A percentile compares a stretch with the other conserved stretches of the same genome.
phyloP scores from a whole-genome alignment of 352 stramenopile genomes.

The Pythium oligandrum region DNA sequence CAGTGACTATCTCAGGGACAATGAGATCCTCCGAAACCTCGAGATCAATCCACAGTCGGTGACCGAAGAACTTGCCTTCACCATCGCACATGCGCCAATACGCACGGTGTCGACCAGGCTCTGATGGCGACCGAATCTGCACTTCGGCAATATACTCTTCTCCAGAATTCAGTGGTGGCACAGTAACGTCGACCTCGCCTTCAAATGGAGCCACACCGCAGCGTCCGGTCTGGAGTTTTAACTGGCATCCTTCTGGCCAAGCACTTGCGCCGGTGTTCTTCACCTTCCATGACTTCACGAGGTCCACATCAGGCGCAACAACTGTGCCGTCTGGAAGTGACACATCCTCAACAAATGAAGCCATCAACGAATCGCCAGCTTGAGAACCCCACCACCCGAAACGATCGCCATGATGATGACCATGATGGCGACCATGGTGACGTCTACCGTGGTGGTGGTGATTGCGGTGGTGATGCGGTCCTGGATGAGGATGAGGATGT shows the following conservation, averaged over 20 bases:
- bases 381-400: neutral
- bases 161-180: conserved; percentile 57
- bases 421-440: conserved; percentile 1
- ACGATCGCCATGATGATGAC: neutral
- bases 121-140: conserved; percentile 14
- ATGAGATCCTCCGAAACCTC: conserved; percentile 30
- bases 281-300: conserved; percentile 78
- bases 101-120: conserved; percentile 27
- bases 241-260: conserved; percentile 51
- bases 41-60: conserved; percentile 52
- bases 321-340: conserved; percentile 72
- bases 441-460: neutral
- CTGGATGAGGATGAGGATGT: conserved; percentile 3
- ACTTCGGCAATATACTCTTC: conserved; percentile 40
- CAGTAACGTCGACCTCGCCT: conserved; percentile 47
- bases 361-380: conserved; percentile 22
- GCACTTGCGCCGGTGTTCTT: conserved; percentile 49
- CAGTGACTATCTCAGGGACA: conserved; percentile 16
- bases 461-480: neutral
- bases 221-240: conserved; percentile 42
- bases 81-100: conserved; percentile 44
- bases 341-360: conserved; percentile 71
- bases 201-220: conserved; percentile 60
- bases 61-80: conserved; percentile 31
- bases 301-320: conserved; percentile 31